A percentile compares a stretch with the other conserved stretches of the same genome.
Conservation (phyloP, 2,329 filamentous ascomycete genomes). For the Fusarium succisae region DNA sequence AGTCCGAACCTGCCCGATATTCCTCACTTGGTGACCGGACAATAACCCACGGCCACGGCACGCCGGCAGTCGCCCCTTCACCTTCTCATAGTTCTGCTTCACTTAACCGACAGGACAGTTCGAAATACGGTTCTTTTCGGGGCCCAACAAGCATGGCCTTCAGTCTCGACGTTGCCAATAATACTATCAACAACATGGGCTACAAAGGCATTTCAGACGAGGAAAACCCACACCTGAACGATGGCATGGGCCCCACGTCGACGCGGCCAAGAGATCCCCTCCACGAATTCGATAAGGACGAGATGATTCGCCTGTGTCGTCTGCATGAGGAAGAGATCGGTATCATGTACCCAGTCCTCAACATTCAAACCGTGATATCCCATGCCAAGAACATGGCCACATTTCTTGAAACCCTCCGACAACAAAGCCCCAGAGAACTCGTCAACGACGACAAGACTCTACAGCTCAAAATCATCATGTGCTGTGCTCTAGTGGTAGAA, state of each 20-base stretch:
- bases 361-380: slow-evolving; percentile 74
- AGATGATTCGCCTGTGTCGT: slow-evolving; percentile 80
- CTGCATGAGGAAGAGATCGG: slow-evolving; percentile 91
- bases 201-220: slow-evolving; percentile 73
- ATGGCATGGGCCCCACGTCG: slow-evolving; percentile 30
- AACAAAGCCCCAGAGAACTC: slow-evolving; percentile 47
- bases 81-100: slow-evolving; percentile 54
- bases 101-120: slow-evolving; percentile 54
- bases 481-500: slow-evolving; percentile 80
- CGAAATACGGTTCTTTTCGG: slow-evolving; percentile 74
- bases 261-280: slow-evolving; percentile 72
- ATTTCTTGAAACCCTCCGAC: slow-evolving; percentile 70
- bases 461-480: slow-evolving; percentile 84
- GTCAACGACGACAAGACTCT: slow-evolving; percentile 67
- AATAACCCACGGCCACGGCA: slow-evolving; percentile 47
- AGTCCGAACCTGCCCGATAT: slow-evolving; percentile 60
- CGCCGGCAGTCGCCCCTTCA: slow-evolving; percentile 51
- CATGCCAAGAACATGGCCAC: slow-evolving; percentile 76
- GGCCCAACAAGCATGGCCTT: slow-evolving; percentile 88
- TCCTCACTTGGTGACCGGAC: slow-evolving; percentile 56
- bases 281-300: slow-evolving; percentile 79
- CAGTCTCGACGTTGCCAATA: slow-evolving; percentile 86
- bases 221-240: slow-evolving; percentile 61
- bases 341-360: slow-evolving; percentile 88
- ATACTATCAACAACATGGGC: slow-evolving; percentile 88